Percentiles rank a stretch among this genome's conserved stretches.
Evolutionary conservation across 2,329 filamentous ascomycete species (phyloP).

Genomic region (Pseudogymnoascus sp.): DNA sequence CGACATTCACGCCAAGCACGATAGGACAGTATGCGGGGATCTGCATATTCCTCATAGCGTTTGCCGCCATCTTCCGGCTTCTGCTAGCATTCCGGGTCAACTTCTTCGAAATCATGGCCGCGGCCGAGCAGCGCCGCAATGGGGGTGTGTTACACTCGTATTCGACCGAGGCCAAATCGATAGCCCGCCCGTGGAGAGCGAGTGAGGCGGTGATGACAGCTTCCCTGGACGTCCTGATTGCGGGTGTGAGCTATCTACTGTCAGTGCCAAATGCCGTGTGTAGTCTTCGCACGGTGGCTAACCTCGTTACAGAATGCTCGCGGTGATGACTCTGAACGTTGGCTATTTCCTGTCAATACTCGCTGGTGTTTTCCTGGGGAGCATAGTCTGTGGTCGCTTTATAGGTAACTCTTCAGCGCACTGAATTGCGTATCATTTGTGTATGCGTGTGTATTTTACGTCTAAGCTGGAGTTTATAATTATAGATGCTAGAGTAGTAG

Average conservation of each 20-base stretch:
- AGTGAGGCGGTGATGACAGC: conserved; percentile 70
- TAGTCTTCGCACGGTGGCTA: conserved; percentile 10
- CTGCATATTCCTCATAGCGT: conserved; percentile 76
- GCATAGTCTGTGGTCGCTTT: conserved; percentile 37
- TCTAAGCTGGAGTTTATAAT: too few species aligned
- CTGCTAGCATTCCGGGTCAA: conserved; percentile 56
- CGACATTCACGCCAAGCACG: conserved; percentile 60
- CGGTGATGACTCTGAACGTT: conserved; percentile 79
- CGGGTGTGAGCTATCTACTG: conserved; percentile 72
- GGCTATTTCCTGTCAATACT: conserved; percentile 73
- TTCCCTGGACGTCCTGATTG: conserved; percentile 55
- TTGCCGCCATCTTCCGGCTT: conserved; percentile 58
- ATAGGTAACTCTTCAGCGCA: conserved; percentile 1
- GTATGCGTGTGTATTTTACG: not conserved
- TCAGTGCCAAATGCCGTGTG: conserved; percentile 39
- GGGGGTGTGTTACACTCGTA: conserved; percentile 7
- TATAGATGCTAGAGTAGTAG: too few species aligned
- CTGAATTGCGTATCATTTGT: not conserved
- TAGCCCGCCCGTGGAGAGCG: conserved; percentile 51
- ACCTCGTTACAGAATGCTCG: conserved; percentile 60
- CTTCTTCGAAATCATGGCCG: conserved; percentile 11
- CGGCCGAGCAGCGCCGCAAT: conserved; percentile 6
- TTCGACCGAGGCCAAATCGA: not conserved
- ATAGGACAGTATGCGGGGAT: conserved; percentile 71
- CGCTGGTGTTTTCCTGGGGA: conserved; percentile 68